These are phyloP conservation scores for Microbotryomycetes sp. DNA, from an alignment of 1,284 basidiomycete species.

Conservation along the genomic window DNA sequence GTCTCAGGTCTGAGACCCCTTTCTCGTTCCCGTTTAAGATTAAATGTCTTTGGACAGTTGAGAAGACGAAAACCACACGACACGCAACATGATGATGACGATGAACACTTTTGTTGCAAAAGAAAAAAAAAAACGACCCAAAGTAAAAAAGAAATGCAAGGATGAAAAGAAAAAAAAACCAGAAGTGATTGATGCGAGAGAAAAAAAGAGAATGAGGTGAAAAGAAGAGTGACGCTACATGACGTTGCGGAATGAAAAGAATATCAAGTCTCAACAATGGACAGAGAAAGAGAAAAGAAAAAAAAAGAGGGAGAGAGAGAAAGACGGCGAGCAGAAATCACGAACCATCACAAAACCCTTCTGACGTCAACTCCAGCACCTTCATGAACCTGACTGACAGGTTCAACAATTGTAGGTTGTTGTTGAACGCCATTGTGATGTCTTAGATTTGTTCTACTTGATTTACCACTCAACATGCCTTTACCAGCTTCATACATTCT, in stretches of 20 bases:
- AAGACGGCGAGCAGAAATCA: neutral
- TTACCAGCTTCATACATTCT: neutral
- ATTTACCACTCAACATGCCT: conserved; percentile 11
- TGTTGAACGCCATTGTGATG: neutral
- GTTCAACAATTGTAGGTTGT: conserved; percentile 2
- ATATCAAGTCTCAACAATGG: conserved; percentile 10
- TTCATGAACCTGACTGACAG: conserved; percentile 7
- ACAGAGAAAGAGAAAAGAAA: neutral
- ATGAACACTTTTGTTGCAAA: no score
- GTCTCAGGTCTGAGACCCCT: no score
- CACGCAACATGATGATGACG: no score
- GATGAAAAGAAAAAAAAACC: neutral
- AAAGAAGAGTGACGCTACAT: neutral
- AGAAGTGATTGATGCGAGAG: neutral
- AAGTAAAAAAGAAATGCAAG: neutral
- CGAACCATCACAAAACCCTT: neutral
- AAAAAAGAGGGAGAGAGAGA: neutral
- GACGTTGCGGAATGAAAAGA: no score
- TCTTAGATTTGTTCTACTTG: neutral
- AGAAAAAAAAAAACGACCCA: no score
- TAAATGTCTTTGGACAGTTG: no score
- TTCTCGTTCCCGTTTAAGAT: no score
- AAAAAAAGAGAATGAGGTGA: neutral
- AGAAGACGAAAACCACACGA: no score
- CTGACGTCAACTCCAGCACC: conserved; percentile 6